A percentile compares a stretch with the other conserved stretches of the same genome.
phyloP scores from a whole-genome alignment of 108 stramenopile species.

The Aurantiochytrium sp. region DNA sequence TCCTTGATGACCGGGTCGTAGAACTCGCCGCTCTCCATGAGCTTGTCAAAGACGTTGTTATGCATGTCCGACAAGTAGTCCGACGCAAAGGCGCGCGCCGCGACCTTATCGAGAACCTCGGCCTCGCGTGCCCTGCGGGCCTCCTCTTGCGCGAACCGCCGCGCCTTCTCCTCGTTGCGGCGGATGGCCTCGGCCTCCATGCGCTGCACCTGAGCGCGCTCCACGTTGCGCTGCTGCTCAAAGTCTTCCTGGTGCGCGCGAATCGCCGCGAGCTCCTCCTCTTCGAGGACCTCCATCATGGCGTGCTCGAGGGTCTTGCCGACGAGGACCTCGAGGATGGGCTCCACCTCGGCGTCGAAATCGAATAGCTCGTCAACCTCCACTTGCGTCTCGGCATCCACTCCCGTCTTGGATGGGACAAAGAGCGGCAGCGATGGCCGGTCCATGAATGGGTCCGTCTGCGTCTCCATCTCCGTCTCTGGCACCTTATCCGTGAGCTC shows the following conservation, averaged over 20 bases:
- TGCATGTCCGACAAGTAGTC: slow-evolving; percentile 47
- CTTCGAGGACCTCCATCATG: slow-evolving; percentile 65
- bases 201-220: slow-evolving; percentile 63
- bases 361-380: slow-evolving; percentile 67
- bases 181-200: slow-evolving; percentile 59
- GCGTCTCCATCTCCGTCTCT: slow-evolving; percentile 54
- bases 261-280: slow-evolving; percentile 63
- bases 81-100: slow-evolving; percentile 50
- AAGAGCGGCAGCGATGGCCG: slow-evolving; percentile 54
- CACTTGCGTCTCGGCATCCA: slow-evolving; percentile 59
- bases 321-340: slow-evolving; percentile 63
- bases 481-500: slow-evolving; percentile 56
- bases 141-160: slow-evolving; percentile 47
- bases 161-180: slow-evolving; percentile 46
- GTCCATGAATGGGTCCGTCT: slow-evolving; percentile 60
- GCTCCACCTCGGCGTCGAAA: slow-evolving; percentile 65
- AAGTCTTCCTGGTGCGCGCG: slow-evolving; percentile 56
- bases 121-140: slow-evolving; percentile 35
- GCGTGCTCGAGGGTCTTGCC: slow-evolving; percentile 63
- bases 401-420: slow-evolving; percentile 56
- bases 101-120: slow-evolving; percentile 54
- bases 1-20: slow-evolving; percentile 55
- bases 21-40: slow-evolving; percentile 49
- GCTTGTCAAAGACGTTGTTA: slow-evolving; percentile 43
- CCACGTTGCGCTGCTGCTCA: slow-evolving; percentile 54